Conservation (phyloP, 2,329 filamentous ascomycete genomes). For the Ophioceras dolichostomum region DNA sequence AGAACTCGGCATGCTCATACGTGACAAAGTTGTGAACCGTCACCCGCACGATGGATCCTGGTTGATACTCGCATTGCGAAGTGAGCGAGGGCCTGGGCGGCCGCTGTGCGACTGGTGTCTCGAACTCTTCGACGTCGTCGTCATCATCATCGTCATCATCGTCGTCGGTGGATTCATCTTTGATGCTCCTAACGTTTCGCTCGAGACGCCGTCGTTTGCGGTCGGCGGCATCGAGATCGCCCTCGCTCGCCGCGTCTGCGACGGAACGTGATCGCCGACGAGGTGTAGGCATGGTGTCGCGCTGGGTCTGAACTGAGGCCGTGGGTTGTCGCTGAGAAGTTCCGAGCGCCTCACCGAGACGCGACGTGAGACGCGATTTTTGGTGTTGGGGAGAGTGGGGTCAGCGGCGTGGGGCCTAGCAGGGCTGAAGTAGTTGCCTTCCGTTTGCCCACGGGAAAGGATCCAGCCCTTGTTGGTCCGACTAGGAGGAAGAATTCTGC, state of each 20-base stretch:
- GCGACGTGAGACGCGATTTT: not conserved
- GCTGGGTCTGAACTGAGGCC: not conserved
- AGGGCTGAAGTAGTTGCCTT: too few relatives aligned
- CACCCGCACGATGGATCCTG: slow-evolving; percentile 82
- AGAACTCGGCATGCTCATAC: slow-evolving; percentile 84
- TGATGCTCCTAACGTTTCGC: too few relatives aligned
- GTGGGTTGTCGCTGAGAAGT: not conserved
- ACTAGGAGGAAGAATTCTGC: too few relatives aligned
- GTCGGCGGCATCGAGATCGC: slow-evolving; percentile 20
- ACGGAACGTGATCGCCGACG: slow-evolving; percentile 1
- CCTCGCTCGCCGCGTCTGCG: slow-evolving; percentile 15
- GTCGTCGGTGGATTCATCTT: slow-evolving; percentile 1
- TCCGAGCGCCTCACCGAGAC: not conserved
- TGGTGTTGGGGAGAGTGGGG: not conserved
- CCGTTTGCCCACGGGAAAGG: too few relatives aligned
- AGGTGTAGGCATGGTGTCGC: not conserved
- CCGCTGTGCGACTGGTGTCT: slow-evolving; percentile 2
- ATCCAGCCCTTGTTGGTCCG: too few relatives aligned
- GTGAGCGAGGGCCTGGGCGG: slow-evolving; percentile 8
- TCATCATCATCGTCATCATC: slow-evolving; percentile 7
- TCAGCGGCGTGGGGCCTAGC: not conserved
- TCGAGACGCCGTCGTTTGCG: slow-evolving; percentile 20
- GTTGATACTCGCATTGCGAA: slow-evolving; percentile 34
- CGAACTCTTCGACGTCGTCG: slow-evolving; percentile 8
- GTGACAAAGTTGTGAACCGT: slow-evolving; percentile 86